These are phyloP conservation scores for Chlorella sp. DNA, from an alignment of 139 green algal species.

Conservation along the genomic window DNA sequence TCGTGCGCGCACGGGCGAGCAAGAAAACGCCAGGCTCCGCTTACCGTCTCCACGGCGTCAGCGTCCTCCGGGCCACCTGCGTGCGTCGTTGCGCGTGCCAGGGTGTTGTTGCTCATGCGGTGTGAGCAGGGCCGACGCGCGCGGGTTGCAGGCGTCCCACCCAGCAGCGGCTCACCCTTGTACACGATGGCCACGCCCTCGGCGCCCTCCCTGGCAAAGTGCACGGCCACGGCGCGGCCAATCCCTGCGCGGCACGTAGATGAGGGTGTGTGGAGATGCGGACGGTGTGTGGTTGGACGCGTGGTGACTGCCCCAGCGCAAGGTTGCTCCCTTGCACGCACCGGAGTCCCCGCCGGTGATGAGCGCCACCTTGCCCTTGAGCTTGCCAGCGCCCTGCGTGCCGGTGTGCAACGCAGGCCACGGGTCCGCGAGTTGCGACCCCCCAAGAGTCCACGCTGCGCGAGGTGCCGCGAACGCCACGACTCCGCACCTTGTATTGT, in stretches of 20 bases:
- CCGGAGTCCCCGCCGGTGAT: constrained; percentile 42
- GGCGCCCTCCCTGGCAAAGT: constrained; percentile 39
- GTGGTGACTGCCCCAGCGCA: no score
- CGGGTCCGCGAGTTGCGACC: not conserved
- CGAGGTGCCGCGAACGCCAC: not conserved
- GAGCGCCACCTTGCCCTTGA: constrained; percentile 33
- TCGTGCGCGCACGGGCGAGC: not conserved
- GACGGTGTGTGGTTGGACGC: no score
- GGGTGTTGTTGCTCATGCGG: no score
- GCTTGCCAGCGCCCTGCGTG: constrained; percentile 26
- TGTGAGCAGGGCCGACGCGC: no score
- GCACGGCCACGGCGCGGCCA: constrained; percentile 38
- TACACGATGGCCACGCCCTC: constrained; percentile 39
- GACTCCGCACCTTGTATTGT: not conserved
- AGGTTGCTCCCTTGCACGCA: no score
- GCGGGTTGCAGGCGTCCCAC: no score
- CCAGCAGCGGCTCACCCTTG: constrained; percentile 10
- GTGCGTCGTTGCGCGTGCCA: no score
- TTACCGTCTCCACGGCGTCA: constrained; percentile 31
- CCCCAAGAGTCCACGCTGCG: not conserved
- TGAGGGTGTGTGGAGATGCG: no score
- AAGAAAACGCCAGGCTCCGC: not conserved
- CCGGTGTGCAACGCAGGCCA: not conserved
- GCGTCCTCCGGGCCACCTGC: constrained; percentile 24
- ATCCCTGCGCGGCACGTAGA: no score